These are phyloP conservation scores for Penicillium sp. DNA, from an alignment of 2,329 filamentous ascomycete species.

Conservation along the genomic window DNA sequence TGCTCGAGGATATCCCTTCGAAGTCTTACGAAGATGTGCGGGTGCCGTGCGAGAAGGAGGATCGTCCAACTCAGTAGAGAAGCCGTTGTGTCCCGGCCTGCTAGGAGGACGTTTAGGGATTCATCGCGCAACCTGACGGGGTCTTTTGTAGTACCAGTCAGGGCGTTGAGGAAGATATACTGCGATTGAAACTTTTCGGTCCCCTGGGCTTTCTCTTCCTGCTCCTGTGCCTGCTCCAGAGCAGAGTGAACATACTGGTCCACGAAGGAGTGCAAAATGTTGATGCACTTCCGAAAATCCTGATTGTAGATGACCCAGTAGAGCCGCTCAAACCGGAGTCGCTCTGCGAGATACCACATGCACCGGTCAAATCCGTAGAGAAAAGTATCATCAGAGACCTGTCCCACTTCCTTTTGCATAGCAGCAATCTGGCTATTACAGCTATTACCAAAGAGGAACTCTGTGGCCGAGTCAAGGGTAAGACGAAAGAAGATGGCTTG, in stretches of 20 bases:
- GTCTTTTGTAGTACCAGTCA: conserved; percentile 1
- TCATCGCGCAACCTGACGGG: conserved; percentile 65
- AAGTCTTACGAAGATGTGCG: conserved; percentile 66
- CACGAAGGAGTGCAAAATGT: background rate
- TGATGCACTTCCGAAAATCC: conserved; percentile 8
- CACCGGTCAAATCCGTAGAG: conserved; percentile 2
- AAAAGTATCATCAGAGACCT: conserved; percentile 1
- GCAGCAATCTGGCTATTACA: conserved; percentile 2
- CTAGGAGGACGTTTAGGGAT: conserved; percentile 74
- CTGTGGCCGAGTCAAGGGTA: conserved; percentile 70
- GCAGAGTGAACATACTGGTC: conserved; percentile 5
- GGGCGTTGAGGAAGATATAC: conserved; percentile 3
- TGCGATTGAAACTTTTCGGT: background rate
- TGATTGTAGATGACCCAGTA: conserved; percentile 2
- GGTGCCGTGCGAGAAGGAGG: conserved; percentile 75
- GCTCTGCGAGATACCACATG: conserved; percentile 4
- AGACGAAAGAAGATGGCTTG: conserved; percentile 67
- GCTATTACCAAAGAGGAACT: conserved; percentile 65
- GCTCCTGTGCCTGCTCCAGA: background rate
- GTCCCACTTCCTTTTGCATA: background rate
- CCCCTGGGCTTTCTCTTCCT: background rate
- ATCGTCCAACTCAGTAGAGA: conserved; percentile 74
- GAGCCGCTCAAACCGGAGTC: conserved; percentile 5
- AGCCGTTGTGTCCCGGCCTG: conserved; percentile 78
- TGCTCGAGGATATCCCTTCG: conserved; percentile 68